Percentiles rank a stretch among this genome's conserved stretches.
Conservation (phyloP, 129 eudicot genomes). For the Ambrosia trifida region DNA sequence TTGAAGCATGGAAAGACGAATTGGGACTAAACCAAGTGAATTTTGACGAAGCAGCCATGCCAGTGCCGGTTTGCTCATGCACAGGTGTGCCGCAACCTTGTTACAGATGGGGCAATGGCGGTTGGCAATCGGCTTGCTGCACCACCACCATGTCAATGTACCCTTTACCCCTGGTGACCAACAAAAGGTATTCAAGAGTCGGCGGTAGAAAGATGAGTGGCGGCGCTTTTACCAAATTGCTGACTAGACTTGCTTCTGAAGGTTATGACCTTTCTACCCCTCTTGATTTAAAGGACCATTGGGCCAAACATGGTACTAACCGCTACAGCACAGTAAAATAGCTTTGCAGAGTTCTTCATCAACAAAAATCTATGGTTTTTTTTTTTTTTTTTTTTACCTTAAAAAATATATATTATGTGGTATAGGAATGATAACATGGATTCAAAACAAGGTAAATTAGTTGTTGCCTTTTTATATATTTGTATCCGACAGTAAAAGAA, state of each 20-base stretch:
- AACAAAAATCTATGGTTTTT: constrained; percentile 1
- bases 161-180: constrained; percentile 58
- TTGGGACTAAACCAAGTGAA: constrained; percentile 61
- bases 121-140: constrained; percentile 88
- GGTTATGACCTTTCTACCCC: constrained; percentile 65
- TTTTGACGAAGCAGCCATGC: constrained; percentile 63
- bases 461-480: constrained; percentile 11
- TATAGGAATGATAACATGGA: constrained; percentile 10
- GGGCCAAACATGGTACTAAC: constrained; percentile 77
- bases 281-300: constrained; percentile 71
- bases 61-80: constrained; percentile 78
- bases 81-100: constrained; percentile 76
- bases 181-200: constrained; percentile 55
- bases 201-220: constrained; percentile 84
- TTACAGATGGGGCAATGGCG: constrained; percentile 79
- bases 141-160: constrained; percentile 68
- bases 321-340: constrained; percentile 62
- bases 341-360: constrained; percentile 19
- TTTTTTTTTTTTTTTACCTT: background rate
- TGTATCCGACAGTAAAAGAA: constrained; percentile 21
- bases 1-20: constrained; percentile 52
- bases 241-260: constrained; percentile 59
- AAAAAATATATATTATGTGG: constrained; percentile 3
- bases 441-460: background rate
- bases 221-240: constrained; percentile 57